Percentiles rank a stretch among this genome's conserved stretches.
Conservation (phyloP, 352 stramenopile genomes). For the Phytopythium mirpurense region DNA sequence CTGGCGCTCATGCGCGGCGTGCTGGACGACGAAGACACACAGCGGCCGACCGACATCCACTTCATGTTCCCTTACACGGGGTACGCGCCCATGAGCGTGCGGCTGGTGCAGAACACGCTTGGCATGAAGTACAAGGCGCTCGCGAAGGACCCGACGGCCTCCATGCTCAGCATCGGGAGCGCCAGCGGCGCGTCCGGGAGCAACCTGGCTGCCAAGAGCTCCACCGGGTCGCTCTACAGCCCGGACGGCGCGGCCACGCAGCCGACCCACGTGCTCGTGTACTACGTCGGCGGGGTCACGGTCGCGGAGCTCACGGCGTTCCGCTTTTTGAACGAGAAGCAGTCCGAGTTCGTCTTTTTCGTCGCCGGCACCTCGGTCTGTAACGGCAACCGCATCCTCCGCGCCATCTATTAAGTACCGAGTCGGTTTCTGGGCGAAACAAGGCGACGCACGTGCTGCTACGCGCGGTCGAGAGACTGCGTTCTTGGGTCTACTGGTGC, state of each 20-base stretch:
- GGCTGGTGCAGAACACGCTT: slow-evolving; percentile 68
- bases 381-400: slow-evolving; percentile 62
- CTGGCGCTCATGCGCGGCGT: slow-evolving; percentile 31
- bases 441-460: no score
- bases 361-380: slow-evolving; percentile 70
- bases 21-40: slow-evolving; percentile 49
- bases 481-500: no score
- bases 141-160: slow-evolving; percentile 26
- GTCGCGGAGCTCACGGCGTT: slow-evolving; percentile 78
- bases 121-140: slow-evolving; percentile 62
- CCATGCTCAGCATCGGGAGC: slow-evolving; percentile 15
- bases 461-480: background rate
- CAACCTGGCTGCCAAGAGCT: slow-evolving; percentile 10
- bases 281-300: slow-evolving; percentile 80
- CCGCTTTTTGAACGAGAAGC: slow-evolving; percentile 65
- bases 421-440: no score
- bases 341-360: slow-evolving; percentile 58
- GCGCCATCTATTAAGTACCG: slow-evolving; percentile 35
- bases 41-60: slow-evolving; percentile 54
- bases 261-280: slow-evolving; percentile 57
- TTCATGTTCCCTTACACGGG: slow-evolving; percentile 87
- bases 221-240: slow-evolving; percentile 11
- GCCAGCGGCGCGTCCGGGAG: slow-evolving; percentile 10
- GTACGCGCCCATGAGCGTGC: slow-evolving; percentile 81
- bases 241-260: slow-evolving; percentile 12